Evolutionary conservation across 306 rosid species (phyloP), one percentile per base, ranked within the genome.

Genomic region (Hippophae rhamnoides): DNA sequence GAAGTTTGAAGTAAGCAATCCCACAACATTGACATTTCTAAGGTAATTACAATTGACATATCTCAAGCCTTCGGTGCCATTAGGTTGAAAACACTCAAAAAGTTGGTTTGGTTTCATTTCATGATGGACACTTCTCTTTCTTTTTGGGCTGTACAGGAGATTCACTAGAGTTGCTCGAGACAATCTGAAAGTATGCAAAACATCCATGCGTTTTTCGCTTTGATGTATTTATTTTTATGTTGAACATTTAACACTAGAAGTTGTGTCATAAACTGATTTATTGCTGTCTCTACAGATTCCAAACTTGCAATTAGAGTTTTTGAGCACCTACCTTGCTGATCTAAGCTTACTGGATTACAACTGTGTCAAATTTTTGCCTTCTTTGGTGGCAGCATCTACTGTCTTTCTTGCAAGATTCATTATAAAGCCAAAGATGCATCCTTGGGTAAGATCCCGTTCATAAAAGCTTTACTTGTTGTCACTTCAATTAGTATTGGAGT

Each of bases 1-100:
- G 73, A 84, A 77, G 26, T 93, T 88, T 75, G 97, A 86, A 77
- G 59, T 93, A 81, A 96, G 99, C 7, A 82, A 76, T 67, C 99
- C 99, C 7, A 93, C 95, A 0, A 76, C 73, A 27, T 73, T 72
- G 75, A 80, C 94, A 11, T 93, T 88, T 62, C 63, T 93, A 66
- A 86, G 97, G 99, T 61, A 61, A 58, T 68, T 41, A 62, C 52
- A 57, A 23, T 9, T 41, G 41, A 47, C 59, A 47, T 57, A 5
- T 5, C 53, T 26, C 8, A 49, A 49, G 3, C 6, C 7, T n/a
- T 49, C 23, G 13, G 13, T n/a, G 23, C 0, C 7, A 48, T 10
- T 7, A 12, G 6, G 0, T 5, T 4, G n/a, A 3, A 12, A 12
- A 48, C 52, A 18, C 23, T 18, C 23, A 18, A 18, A 18, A 31